Evolutionary conservation across 2,329 filamentous ascomycete genomes (phyloP).

Genomic region (Chaetomiaceae sp.): DNA sequence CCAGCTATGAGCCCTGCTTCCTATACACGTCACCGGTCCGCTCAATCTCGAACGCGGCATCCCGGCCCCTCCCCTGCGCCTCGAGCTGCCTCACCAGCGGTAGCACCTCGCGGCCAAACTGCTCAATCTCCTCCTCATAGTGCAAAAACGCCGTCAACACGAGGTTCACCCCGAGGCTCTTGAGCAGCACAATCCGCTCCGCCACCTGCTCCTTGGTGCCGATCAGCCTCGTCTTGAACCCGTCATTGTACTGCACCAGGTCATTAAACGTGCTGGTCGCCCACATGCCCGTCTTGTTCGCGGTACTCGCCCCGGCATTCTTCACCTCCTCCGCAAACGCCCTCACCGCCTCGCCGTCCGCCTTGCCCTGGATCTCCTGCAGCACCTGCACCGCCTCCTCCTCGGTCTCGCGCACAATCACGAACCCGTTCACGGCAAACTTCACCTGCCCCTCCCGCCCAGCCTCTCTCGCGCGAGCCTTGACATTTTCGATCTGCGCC

Average conservation of each 20-base stretch:
- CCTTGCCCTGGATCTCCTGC: neutral
- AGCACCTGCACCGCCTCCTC: neutral
- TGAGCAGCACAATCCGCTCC: slow-evolving; percentile 2
- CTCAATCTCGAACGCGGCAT: neutral
- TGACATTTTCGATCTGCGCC: slow-evolving; percentile 1
- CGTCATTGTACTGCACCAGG: neutral
- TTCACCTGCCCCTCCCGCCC: neutral
- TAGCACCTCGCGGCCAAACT: neutral
- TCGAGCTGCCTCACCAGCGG: slow-evolving; percentile 1
- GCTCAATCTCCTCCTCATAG: neutral
- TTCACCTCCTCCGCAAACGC: neutral
- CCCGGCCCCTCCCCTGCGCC: neutral
- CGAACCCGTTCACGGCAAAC: slow-evolving; percentile 1
- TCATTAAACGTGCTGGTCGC: neutral
- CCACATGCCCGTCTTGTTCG: slow-evolving; percentile 1
- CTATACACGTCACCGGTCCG: neutral
- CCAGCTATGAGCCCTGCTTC: neutral
- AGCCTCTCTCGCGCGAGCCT: neutral
- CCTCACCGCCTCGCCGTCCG: neutral
- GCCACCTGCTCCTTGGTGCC: neutral
- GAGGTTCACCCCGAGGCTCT: neutral
- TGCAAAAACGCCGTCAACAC: slow-evolving; percentile 1
- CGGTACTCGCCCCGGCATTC: neutral
- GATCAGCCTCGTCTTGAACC: neutral
- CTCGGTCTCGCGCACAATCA: neutral